Evolutionary conservation across 1,284 basidiomycete species (phyloP).

Genomic region (Leccinum subrobustum): DNA sequence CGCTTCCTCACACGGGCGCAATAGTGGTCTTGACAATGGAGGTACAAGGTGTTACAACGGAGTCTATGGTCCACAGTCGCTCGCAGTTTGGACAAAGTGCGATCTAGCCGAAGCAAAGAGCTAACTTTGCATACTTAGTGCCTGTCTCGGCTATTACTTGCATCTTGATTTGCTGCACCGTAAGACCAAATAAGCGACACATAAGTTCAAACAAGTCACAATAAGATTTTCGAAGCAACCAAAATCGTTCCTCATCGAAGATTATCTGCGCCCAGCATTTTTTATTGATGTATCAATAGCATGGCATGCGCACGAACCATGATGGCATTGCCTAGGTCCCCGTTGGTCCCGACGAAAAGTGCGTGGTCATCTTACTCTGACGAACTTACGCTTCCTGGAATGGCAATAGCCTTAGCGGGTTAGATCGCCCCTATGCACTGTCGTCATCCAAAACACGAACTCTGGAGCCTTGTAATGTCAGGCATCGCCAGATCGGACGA

Average conservation of each 20-base stretch:
- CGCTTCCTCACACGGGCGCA: background rate
- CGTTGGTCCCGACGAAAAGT: background rate
- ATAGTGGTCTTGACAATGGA: background rate
- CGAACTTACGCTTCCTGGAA: background rate
- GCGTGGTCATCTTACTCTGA: background rate
- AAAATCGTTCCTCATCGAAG: background rate
- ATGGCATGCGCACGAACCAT: background rate
- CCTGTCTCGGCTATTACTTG: too few relatives aligned
- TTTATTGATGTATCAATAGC: background rate
- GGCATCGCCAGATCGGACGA: background rate
- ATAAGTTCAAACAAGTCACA: background rate
- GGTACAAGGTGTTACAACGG: background rate
- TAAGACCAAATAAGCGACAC: background rate
- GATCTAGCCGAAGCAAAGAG: background rate
- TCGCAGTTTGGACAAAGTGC: background rate
- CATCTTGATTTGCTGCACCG: too few relatives aligned
- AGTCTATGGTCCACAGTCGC: background rate
- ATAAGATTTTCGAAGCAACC: background rate
- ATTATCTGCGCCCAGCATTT: background rate
- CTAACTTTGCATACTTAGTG: background rate
- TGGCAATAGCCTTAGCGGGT: background rate
- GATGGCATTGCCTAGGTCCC: background rate
- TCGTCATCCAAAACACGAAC: background rate
- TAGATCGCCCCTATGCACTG: background rate
- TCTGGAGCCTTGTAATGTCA: background rate